A percentile compares a stretch with the other conserved stretches of the same genome.
phyloP scores from a whole-genome alignment of 2,329 filamentous ascomycete species.

The Talaromyces sp. region DNA sequence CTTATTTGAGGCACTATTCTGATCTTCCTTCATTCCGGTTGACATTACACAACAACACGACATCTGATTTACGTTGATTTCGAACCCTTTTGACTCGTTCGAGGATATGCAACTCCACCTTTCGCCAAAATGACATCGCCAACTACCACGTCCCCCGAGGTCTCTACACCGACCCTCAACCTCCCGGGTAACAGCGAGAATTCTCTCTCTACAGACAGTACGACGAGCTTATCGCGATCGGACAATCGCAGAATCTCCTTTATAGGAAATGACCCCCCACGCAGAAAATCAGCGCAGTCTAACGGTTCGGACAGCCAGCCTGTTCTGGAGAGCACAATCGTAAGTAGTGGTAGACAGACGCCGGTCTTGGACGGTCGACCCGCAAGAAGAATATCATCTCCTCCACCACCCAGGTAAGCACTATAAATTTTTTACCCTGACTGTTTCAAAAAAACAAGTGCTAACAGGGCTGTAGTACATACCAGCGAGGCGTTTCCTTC shows the following conservation, averaged over 20 bases:
- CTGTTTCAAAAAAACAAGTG: neutral
- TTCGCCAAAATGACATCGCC: conserved; percentile 14
- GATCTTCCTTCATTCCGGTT: neutral
- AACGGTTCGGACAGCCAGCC: conserved; percentile 30
- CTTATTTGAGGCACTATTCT: neutral
- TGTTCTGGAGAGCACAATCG: conserved; percentile 26
- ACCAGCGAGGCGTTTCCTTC: conserved; percentile 68
- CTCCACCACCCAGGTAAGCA: conserved; percentile 41
- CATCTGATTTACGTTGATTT: neutral
- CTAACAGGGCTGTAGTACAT: conserved; percentile 48
- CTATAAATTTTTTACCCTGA: conserved; percentile 5
- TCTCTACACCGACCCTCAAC: conserved; percentile 13
- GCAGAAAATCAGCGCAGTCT: conserved; percentile 41
- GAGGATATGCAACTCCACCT: conserved; percentile 3
- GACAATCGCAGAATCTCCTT: conserved; percentile 23
- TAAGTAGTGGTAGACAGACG: conserved; percentile 25
- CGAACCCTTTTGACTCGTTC: neutral
- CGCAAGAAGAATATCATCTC: conserved; percentile 33
- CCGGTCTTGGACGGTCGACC: conserved; percentile 21
- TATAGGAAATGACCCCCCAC: conserved; percentile 24
- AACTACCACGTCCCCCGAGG: neutral
- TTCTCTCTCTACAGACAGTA: conserved; percentile 14
- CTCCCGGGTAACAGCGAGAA: conserved; percentile 12
- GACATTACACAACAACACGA: neutral
- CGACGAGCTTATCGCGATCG: conserved; percentile 12